A percentile compares a stretch with the other conserved stretches of the same genome.
Evolutionary conservation across 495 filamentous ascomycete genomes (phyloP).

Genomic region (Haplographium delicatum): DNA sequence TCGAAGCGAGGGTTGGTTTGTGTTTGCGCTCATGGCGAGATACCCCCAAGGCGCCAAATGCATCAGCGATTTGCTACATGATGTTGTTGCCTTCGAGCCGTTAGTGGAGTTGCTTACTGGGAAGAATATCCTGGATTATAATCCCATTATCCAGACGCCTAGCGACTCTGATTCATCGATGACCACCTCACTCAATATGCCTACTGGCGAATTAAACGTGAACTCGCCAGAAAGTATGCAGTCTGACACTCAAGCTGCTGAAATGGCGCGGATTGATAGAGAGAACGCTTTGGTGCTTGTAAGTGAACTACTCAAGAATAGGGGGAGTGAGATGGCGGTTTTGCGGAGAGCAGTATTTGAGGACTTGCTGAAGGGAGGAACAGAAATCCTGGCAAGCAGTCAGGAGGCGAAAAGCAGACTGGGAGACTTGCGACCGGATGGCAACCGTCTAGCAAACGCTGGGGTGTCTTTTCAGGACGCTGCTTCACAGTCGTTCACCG

Average conservation of each 20-base stretch:
- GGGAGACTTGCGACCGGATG: too few relatives aligned
- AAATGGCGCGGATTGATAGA: constrained; percentile 45
- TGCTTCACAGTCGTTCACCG: too few relatives aligned
- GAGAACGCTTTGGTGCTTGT: constrained; percentile 62
- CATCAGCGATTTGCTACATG: constrained; percentile 46
- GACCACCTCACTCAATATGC: neutral
- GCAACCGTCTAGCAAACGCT: too few relatives aligned
- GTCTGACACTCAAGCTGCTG: constrained; percentile 25
- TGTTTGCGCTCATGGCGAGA: constrained; percentile 64
- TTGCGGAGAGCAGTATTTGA: constrained; percentile 30
- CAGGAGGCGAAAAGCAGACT: constrained; percentile 8
- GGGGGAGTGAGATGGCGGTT: constrained; percentile 34
- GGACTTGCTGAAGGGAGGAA: constrained; percentile 30
- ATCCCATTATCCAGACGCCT: constrained; percentile 4
- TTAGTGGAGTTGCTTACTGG: constrained; percentile 50
- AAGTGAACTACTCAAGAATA: constrained; percentile 50
- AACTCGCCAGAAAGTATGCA: constrained; percentile 5
- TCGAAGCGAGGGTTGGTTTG: constrained; percentile 68
- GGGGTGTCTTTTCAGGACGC: too few relatives aligned
- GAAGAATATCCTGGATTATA: constrained; percentile 16
- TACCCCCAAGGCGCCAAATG: constrained; percentile 41
- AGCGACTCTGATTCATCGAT: neutral
- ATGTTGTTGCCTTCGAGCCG: constrained; percentile 37
- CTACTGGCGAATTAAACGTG: neutral
- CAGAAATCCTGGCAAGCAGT: constrained; percentile 10